Conservation (phyloP, 345 rosid species). For the Hypericum perforatum region DNA sequence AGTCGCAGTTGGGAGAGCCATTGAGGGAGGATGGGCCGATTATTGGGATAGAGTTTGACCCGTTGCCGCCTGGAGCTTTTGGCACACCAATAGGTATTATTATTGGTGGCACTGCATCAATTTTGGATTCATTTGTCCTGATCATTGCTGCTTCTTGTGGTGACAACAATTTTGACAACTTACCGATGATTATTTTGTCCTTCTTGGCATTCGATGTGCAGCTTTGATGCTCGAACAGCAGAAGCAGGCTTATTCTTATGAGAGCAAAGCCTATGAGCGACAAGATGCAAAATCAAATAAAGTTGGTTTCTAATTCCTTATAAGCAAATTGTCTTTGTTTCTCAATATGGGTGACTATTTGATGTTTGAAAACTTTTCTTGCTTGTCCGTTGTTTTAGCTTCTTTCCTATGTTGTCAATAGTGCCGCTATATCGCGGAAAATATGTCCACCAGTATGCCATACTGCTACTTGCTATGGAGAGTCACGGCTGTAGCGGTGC, state of each 20-base stretch:
- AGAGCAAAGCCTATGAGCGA: constrained; percentile 48
- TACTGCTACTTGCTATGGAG: too few species aligned
- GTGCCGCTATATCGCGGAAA: too few species aligned
- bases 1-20: constrained; percentile 90
- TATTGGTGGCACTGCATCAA: too few species aligned
- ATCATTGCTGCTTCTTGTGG: not conserved
- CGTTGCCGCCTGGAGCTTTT: constrained; percentile 93
- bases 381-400: not conserved
- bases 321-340: not conserved
- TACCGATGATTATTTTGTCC: constrained; percentile 2
- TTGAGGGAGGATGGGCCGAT: constrained; percentile 95
- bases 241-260: constrained; percentile 45
- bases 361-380: not conserved
- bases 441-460: too few species aligned
- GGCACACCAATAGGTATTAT: constrained; percentile 70
- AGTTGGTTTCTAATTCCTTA: constrained; percentile 37
- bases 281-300: constrained; percentile 47
- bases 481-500: too few species aligned
- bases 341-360: not conserved
- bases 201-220: constrained; percentile 8
- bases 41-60: constrained; percentile 95
- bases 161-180: not conserved
- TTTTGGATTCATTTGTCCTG: not conserved
- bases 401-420: too few species aligned
- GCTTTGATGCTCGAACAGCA: constrained; percentile 40